Evolutionary conservation across 2,329 filamentous ascomycete species (phyloP).

Genomic region (Neoascochyta sp.): DNA sequence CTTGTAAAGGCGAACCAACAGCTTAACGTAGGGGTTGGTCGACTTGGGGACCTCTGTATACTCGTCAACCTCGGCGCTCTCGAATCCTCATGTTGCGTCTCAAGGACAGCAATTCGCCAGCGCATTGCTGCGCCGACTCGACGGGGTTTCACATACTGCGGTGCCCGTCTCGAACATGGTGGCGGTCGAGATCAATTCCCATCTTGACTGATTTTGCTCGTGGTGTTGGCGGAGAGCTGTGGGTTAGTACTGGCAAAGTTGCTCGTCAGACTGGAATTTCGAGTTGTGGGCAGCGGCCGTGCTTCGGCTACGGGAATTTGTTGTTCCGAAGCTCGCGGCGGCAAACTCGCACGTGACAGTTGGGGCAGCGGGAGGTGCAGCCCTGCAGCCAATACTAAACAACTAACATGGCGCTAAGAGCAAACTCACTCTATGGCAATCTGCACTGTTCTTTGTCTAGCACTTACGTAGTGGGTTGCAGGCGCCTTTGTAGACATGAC

Average conservation of each 20-base stretch:
- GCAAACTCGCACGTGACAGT: too few relatives aligned
- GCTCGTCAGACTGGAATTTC: conserved; percentile 9
- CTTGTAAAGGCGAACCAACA: conserved; percentile 97
- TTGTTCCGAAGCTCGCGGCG: too few relatives aligned
- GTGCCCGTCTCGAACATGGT: conserved; percentile 66
- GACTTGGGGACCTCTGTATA: conserved; percentile 62
- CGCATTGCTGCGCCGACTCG: conserved; percentile 40
- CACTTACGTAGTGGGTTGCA: too few relatives aligned
- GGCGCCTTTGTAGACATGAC: too few relatives aligned
- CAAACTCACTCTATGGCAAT: too few relatives aligned
- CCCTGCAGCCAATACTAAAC: too few relatives aligned
- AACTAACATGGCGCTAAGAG: too few relatives aligned
- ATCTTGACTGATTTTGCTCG: conserved; percentile 36
- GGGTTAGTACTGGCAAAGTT: conserved; percentile 29
- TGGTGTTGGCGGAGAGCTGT: conserved; percentile 28
- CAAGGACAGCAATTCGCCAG: conserved; percentile 37
- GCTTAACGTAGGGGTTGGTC: conserved; percentile 96
- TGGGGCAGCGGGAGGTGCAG: too few relatives aligned
- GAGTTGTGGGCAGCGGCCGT: conserved; percentile 14
- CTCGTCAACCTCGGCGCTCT: conserved; percentile 36
- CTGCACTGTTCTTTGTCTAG: too few relatives aligned
- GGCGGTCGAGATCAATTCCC: conserved; percentile 50
- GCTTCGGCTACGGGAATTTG: too few relatives aligned
- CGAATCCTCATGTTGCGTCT: conserved; percentile 39
- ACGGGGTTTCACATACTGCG: conserved; percentile 51